These are phyloP conservation scores for Xylariales sp. DNA, from an alignment of 2,329 filamentous ascomycete species.

Conservation along the genomic window DNA sequence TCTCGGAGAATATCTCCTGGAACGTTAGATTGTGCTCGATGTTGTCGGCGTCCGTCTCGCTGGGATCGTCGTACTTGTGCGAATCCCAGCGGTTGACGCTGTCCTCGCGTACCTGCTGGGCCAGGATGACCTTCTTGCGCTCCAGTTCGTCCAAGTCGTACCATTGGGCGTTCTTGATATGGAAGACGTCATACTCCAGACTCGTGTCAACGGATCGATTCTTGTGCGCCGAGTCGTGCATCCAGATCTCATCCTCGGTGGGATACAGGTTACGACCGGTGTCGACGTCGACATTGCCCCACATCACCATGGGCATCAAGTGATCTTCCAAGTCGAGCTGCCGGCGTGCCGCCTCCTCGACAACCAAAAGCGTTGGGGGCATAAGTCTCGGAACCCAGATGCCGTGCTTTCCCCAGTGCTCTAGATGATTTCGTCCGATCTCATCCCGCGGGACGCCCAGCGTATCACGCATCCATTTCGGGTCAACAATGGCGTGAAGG, in stretches of 20 bases:
- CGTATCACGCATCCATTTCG: conserved; percentile 9
- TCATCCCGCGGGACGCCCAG: conserved; percentile 48
- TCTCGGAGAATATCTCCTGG: not conserved
- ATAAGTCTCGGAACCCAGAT: conserved; percentile 36
- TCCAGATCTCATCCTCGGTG: conserved; percentile 44
- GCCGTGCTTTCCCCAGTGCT: conserved; percentile 50
- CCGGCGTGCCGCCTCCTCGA: conserved; percentile 50
- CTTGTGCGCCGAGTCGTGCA: conserved; percentile 41
- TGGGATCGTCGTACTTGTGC: not conserved
- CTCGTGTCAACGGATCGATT: conserved; percentile 28
- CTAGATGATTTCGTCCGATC: conserved; percentile 48
- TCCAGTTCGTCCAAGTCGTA: not conserved
- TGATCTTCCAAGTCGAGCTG: conserved; percentile 48
- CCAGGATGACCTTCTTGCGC: not conserved
- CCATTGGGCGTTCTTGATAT: conserved; percentile 11
- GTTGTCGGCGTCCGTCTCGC: not conserved
- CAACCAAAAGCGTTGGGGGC: conserved; percentile 54
- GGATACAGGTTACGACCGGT: conserved; percentile 49
- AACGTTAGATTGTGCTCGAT: not conserved
- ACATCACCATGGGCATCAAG: conserved; percentile 54
- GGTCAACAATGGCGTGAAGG: conserved; percentile 7
- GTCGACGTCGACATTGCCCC: conserved; percentile 54
- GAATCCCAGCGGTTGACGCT: conserved; percentile 1
- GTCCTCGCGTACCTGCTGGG: conserved; percentile 5
- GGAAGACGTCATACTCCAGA: conserved; percentile 9